Evolutionary conservation across 2,329 filamentous ascomycete species (phyloP).

Genomic region (Alternaria arborescens): DNA sequence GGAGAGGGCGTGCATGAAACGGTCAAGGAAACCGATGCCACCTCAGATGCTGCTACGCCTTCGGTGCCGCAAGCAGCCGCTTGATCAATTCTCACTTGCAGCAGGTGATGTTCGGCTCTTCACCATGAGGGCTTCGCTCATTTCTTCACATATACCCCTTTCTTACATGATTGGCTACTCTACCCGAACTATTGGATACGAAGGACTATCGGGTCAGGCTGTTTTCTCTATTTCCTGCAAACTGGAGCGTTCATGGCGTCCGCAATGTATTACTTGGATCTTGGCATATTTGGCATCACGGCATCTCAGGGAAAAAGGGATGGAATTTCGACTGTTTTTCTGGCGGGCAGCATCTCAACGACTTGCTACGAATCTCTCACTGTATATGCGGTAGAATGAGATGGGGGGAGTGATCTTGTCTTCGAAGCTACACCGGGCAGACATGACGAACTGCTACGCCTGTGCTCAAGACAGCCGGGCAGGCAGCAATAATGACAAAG

Average conservation of each 20-base stretch:
- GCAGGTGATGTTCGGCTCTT: neutral
- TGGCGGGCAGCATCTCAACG: constrained; percentile 21
- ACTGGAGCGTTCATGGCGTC: constrained; percentile 15
- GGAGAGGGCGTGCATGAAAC: constrained; percentile 66
- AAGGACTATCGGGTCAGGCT: constrained; percentile 7
- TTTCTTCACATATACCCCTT: constrained; percentile 30
- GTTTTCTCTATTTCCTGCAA: constrained; percentile 6
- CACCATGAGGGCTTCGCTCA: constrained; percentile 1
- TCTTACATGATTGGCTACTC: constrained; percentile 12
- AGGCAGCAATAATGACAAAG: constrained; percentile 6
- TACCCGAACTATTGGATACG: constrained; percentile 17
- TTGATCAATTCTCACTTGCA: constrained; percentile 3
- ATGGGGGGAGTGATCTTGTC: neutral
- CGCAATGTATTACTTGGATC: constrained; percentile 1
- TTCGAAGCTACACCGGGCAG: neutral
- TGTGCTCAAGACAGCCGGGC: constrained; percentile 3
- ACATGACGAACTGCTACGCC: constrained; percentile 5
- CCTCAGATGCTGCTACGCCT: constrained; percentile 14
- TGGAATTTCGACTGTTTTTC: constrained; percentile 7
- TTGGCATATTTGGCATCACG: constrained; percentile 20
- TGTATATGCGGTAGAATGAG: constrained; percentile 23
- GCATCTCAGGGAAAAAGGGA: constrained; percentile 8
- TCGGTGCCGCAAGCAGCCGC: constrained; percentile 18
- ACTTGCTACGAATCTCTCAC: constrained; percentile 22
- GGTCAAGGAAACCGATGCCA: constrained; percentile 26